These are phyloP conservation scores for Phaeolepiota aurea DNA, from an alignment of 768 basidiomycete species.

Conservation along the genomic window DNA sequence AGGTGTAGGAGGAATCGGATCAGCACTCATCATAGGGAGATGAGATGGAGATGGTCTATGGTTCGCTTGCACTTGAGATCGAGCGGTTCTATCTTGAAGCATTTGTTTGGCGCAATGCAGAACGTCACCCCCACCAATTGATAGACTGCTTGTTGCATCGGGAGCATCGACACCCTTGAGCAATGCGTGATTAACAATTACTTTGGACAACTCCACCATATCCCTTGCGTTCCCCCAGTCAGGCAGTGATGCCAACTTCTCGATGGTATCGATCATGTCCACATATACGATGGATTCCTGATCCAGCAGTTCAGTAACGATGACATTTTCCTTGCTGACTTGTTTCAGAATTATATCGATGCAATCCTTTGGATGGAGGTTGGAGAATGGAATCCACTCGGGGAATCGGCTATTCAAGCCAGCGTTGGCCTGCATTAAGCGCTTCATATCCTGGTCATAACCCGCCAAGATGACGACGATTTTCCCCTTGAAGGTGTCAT, in stretches of 20 bases:
- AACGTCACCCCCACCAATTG: slow-evolving; percentile 15
- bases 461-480: slow-evolving; percentile 64
- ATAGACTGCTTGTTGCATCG: slow-evolving; percentile 17
- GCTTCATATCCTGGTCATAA: slow-evolving; percentile 61
- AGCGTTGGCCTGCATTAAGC: slow-evolving; percentile 46
- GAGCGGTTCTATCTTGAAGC: not conserved
- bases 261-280: slow-evolving; percentile 29
- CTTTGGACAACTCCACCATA: slow-evolving; percentile 42
- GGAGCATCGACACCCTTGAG: slow-evolving; percentile 11
- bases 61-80: not conserved
- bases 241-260: slow-evolving; percentile 31
- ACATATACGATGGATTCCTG: slow-evolving; percentile 16
- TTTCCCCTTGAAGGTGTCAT: slow-evolving; percentile 47
- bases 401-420: slow-evolving; percentile 66
- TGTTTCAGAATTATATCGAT: slow-evolving; percentile 39
- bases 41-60: not conserved
- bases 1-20: not conserved
- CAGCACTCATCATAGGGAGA: not conserved
- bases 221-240: slow-evolving; percentile 71
- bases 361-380: slow-evolving; percentile 42
- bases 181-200: slow-evolving; percentile 35
- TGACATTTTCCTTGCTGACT: slow-evolving; percentile 34
- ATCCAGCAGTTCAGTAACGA: slow-evolving; percentile 26
- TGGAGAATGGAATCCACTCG: slow-evolving; percentile 44
- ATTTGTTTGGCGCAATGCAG: slow-evolving; percentile 4